Evolutionary conservation across 208 protist genomes (phyloP), one percentile per base, ranked within the genome.

Genomic region (Trypanosoma mega): DNA sequence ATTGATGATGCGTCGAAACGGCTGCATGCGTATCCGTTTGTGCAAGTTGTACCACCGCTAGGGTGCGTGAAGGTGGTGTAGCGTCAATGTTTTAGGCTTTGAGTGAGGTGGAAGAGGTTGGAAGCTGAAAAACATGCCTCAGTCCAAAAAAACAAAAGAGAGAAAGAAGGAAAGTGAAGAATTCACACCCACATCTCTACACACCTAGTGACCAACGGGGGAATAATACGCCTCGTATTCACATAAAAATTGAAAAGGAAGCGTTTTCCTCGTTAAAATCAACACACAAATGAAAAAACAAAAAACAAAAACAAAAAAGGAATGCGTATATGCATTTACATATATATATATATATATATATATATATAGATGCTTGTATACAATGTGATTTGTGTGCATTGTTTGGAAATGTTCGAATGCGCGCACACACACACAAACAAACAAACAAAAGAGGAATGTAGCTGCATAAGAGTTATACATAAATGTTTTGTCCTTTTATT

Each of bases 1-100:
- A 60, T 85, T 34, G 84, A 90, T 55, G 66, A 58, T n/a, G 56
- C 58, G 7, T 91, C 84, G 20, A 72, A 78, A 18, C 64, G 82
- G 39, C 50, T 76, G 21, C 86, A 94, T 58, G 87, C 87, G 24
- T 94, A 90, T 65, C 87, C 87, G 18, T 92, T 78, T 55, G 75
- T 94, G 24, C 75, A 84, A 24, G 82, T 94, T n/a, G 67, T 75
- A 1, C 84, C 87, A 29, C 87, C 87, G 11, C 47, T 89, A 2
- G 87, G 87, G 1, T 76, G 46, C 50, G 65, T 90, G 23, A 71
- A 76, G 18, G 81, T 77, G 26, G 27, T 90, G 16, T 58, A 49
- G 41, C 72, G 33, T 47, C 43, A 37, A 36, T 24, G 11, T 3
- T n/a, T 18, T 18, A 16, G 18, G 8, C 26, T 16, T 23, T 33